Evolutionary conservation across 352 stramenopile species (phyloP).

Genomic region (Phytophthora hybrid): DNA sequence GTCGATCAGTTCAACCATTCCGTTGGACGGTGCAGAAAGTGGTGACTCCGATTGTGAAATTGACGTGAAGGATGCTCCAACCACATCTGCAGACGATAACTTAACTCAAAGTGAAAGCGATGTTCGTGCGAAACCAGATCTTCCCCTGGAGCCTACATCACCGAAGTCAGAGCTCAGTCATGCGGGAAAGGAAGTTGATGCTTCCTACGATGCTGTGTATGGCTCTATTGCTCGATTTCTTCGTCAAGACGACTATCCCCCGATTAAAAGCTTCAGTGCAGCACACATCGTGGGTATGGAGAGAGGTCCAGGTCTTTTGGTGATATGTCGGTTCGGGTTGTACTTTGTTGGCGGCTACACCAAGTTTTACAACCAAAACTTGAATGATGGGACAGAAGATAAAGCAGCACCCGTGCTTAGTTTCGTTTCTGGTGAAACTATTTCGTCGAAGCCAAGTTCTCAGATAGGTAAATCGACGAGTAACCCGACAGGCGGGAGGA

Average conservation of each 20-base stretch:
- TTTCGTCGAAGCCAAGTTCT: slow-evolving; percentile 18
- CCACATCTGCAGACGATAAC: background rate
- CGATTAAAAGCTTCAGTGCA: slow-evolving; percentile 65
- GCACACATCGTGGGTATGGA: slow-evolving; percentile 68
- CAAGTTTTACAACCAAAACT: slow-evolving; percentile 43
- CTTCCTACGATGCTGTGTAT: slow-evolving; percentile 62
- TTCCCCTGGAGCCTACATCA: slow-evolving; percentile 20
- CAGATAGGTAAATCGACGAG: slow-evolving; percentile 7
- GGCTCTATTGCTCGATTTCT: slow-evolving; percentile 71
- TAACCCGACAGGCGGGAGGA: slow-evolving; percentile 23
- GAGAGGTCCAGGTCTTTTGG: slow-evolving; percentile 63
- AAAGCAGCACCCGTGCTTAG: background rate
- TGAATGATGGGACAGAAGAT: background rate
- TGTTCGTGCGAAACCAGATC: background rate
- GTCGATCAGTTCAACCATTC: background rate
- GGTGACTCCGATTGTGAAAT: slow-evolving; percentile 48
- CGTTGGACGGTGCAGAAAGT: slow-evolving; percentile 27
- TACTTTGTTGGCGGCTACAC: slow-evolving; percentile 79
- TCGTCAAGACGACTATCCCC: slow-evolving; percentile 69
- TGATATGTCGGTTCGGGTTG: slow-evolving; percentile 57
- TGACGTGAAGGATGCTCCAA: background rate
- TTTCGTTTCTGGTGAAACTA: background rate
- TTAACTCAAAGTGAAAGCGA: background rate
- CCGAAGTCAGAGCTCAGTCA: slow-evolving; percentile 14
- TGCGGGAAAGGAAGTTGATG: slow-evolving; percentile 48